Evolutionary conservation across 1,284 basidiomycete genomes (phyloP).

Genomic region (Pulchroboletus neoregius): DNA sequence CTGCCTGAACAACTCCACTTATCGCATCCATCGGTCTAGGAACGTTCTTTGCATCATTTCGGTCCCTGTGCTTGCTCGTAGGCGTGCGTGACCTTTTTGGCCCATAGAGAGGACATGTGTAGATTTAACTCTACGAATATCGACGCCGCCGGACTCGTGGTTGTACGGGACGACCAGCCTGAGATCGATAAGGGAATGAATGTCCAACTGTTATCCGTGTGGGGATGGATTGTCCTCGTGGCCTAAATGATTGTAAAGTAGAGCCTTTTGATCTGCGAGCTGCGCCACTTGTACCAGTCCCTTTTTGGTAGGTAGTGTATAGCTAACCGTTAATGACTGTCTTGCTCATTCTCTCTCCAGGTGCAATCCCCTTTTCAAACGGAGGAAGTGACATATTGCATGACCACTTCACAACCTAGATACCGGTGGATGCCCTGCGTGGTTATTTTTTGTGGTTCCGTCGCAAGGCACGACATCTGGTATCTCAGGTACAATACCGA

Average conservation of each 20-base stretch:
- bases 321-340: not conserved
- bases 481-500: not conserved
- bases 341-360: not conserved
- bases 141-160: not conserved
- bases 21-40: not conserved
- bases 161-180: not conserved
- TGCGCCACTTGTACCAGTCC: not conserved
- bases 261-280: not conserved
- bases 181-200: not conserved
- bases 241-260: no score
- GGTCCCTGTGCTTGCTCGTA: not conserved
- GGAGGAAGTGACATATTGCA: not conserved
- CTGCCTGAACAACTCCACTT: not conserved
- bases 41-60: not conserved
- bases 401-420: not conserved
- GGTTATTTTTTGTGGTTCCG: constrained; percentile 5
- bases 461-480: constrained; percentile 12
- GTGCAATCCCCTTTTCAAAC: constrained; percentile 1
- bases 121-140: constrained; percentile 4
- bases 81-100: not conserved
- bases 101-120: not conserved
- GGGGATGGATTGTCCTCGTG: not conserved
- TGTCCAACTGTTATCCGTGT: not conserved
- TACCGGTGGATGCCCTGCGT: not conserved
- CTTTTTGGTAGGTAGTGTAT: constrained; percentile 1